Base-by-base conservation (phyloP, 768 basidiomycete genomes). In the Boletus rex-veris region DNA sequence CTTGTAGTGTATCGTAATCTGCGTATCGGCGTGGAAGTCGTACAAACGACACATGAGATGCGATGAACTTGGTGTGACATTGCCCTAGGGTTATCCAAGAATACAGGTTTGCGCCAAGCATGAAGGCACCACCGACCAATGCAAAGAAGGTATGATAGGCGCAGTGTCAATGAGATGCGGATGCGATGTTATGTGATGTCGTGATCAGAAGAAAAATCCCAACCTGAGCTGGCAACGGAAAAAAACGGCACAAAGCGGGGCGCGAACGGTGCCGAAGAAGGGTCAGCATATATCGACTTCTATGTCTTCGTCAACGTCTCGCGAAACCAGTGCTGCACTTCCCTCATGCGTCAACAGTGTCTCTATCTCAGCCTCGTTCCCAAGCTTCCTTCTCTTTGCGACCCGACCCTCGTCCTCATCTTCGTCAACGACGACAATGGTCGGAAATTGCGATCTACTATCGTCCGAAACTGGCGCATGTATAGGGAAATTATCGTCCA, bases 361-460 rank as follows among this genome's bases (percentile, higher is more conserved):
- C 51, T 26, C 28, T 19, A 37, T 19, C 18, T 48, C 51, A 37
- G 14, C 40, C 19, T 53, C 41, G 30, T 50, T 58, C 24, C 59
- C 68, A 37, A 77, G 57, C 50, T 68, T 67, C 62, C 86, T 77
- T 58, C 79, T 80, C 71, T 87, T 89, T 48, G 72, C 65, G 28
- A 71, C 76, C 41, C 84, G 83, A 35, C 74, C 77, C 42, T 81
- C 77, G 37, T 80, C 77, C 33, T 60, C 57, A 24, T 79, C 79
- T 50, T 86, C 85, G n/a, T 87, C 74, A 36, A 72, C 85, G 31
- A 84, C 74, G 42, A 84, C 71, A 39, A 87, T 73, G 33, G 84
- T 79, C n/a, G 84, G 80, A 77, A 16, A 76, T 75, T 16, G 76
- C 53, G 58, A 73, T 37, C 63, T 66, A 45, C 26, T 44, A 15